Evolutionary conservation across 495 filamentous ascomycete genomes (phyloP).

Genomic region (Daldinia decipiens): DNA sequence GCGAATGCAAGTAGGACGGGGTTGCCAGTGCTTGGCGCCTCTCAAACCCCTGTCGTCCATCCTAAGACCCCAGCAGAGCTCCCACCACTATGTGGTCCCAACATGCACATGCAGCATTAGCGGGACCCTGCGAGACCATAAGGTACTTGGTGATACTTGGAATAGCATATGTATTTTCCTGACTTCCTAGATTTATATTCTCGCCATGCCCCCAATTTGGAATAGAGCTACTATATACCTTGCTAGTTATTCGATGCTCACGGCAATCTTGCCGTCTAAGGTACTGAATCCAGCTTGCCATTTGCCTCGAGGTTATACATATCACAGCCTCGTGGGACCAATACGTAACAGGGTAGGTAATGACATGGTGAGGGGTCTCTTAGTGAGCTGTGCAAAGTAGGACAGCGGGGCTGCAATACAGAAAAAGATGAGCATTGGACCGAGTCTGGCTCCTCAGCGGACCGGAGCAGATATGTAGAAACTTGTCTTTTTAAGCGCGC

Average conservation of each 20-base stretch:
- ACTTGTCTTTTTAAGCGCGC: conserved; percentile 37
- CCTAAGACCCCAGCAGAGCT: conserved; percentile 39
- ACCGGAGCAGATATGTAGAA: conserved; percentile 29
- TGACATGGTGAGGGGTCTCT: conserved; percentile 30
- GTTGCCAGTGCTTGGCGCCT: conserved; percentile 46
- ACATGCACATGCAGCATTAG: conserved; percentile 42
- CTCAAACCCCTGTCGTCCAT: conserved; percentile 42
- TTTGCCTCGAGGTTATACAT: conserved; percentile 8
- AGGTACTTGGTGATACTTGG: conserved; percentile 48
- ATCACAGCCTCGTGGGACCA: conserved; percentile 23
- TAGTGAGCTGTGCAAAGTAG: conserved; percentile 27
- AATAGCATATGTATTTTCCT: conserved; percentile 28
- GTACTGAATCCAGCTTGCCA: conserved; percentile 16
- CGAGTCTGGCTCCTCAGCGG: conserved; percentile 28
- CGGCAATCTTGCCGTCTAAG: conserved; percentile 16
- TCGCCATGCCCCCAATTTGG: conserved; percentile 24
- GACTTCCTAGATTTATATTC: conserved; percentile 19
- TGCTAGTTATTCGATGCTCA: conserved; percentile 22
- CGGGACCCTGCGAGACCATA: conserved; percentile 42
- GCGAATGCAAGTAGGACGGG: conserved; percentile 43
- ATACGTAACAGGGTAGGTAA: conserved; percentile 27
- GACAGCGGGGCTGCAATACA: conserved; percentile 14
- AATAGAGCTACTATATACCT: conserved; percentile 15
- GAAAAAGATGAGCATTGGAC: conserved; percentile 33
- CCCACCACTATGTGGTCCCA: conserved; percentile 44